These are phyloP conservation scores for Cryphonectria carpinicola DNA, from an alignment of 2,329 filamentous ascomycete genomes.

Conservation along the genomic window DNA sequence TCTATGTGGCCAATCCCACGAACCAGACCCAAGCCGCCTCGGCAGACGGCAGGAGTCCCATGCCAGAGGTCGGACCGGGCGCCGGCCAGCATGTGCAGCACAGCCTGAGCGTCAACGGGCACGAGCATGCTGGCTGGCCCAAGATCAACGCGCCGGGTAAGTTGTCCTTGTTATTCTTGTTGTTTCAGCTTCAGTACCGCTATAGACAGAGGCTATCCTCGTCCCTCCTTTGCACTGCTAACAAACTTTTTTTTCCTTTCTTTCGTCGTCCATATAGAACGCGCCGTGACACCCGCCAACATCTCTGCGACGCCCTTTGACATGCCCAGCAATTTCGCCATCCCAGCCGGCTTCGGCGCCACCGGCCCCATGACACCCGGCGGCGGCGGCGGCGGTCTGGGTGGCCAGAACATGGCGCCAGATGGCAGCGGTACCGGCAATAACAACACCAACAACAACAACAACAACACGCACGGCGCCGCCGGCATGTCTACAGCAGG, in stretches of 20 bases:
- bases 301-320: slow-evolving; percentile 69
- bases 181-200: background rate
- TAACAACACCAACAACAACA: slow-evolving; percentile 32
- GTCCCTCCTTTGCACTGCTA: background rate
- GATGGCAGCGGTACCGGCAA: slow-evolving; percentile 40
- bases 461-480: slow-evolving; percentile 19
- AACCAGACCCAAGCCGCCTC: slow-evolving; percentile 39
- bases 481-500: slow-evolving; percentile 34
- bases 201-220: background rate
- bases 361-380: slow-evolving; percentile 51
- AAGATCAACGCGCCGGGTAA: slow-evolving; percentile 24
- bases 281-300: slow-evolving; percentile 51
- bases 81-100: slow-evolving; percentile 28
- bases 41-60: slow-evolving; percentile 47
- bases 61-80: slow-evolving; percentile 33
- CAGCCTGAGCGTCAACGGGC: slow-evolving; percentile 17
- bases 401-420: slow-evolving; percentile 31
- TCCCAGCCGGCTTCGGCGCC: slow-evolving; percentile 47
- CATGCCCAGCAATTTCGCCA: slow-evolving; percentile 59
- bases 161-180: background rate
- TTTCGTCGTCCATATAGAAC: slow-evolving; percentile 35
- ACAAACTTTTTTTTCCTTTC: background rate
- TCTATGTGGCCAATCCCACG: slow-evolving; percentile 59
- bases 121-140: slow-evolving; percentile 30
- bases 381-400: slow-evolving; percentile 7